These are phyloP conservation scores for Phaeoacremonium minimum DNA, from an alignment of 2,329 filamentous ascomycete genomes.

Conservation along the genomic window DNA sequence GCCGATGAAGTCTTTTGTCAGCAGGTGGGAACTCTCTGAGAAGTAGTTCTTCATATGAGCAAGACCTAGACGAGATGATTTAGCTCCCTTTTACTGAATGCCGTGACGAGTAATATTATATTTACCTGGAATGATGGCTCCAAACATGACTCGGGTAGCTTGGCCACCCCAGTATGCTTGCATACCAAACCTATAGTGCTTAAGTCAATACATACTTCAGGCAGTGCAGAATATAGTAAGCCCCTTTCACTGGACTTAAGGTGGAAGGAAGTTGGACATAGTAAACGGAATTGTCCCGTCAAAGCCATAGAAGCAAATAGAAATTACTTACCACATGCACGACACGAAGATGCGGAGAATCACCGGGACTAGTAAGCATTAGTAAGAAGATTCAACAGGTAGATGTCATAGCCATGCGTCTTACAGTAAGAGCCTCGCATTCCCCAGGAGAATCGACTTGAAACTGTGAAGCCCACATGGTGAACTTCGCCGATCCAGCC, in stretches of 20 bases:
- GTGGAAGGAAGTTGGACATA: no score
- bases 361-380: conserved; percentile 14
- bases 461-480: conserved; percentile 20
- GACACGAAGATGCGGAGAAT: conserved; percentile 17
- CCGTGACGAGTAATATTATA: neutral
- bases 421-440: conserved; percentile 11
- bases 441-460: conserved; percentile 10
- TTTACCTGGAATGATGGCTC: conserved; percentile 20
- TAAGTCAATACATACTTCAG: no score
- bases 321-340: conserved; percentile 19
- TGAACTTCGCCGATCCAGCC: conserved; percentile 5
- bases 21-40: conserved; percentile 13
- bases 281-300: no score
- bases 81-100: conserved; percentile 4
- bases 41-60: conserved; percentile 18
- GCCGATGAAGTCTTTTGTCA: conserved; percentile 20
- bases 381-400: neutral
- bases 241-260: no score
- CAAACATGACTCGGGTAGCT: conserved; percentile 18
- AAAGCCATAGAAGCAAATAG: no score
- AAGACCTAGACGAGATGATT: conserved; percentile 3
- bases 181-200: no score
- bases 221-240: no score
- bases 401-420: neutral
- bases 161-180: conserved; percentile 23